Conservation (phyloP, 768 basidiomycete genomes). For the Leccinum arenicola region DNA sequence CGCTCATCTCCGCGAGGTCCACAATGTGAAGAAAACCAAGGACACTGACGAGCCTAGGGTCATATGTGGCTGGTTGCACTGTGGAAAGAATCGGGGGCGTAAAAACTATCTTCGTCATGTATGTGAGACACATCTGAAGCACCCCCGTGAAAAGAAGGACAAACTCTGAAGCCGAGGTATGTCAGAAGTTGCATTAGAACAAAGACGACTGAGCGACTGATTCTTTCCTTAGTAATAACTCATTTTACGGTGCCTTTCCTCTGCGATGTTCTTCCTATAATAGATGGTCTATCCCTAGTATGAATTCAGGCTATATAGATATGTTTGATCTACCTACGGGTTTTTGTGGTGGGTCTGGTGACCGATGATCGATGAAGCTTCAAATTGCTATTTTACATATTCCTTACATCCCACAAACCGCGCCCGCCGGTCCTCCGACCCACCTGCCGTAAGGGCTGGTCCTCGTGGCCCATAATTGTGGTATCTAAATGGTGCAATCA, state of each 20-base stretch:
- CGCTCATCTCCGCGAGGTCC: neutral
- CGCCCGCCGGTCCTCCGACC: too few species aligned
- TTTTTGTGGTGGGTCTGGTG: too few species aligned
- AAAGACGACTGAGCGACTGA: neutral
- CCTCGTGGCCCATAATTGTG: too few species aligned
- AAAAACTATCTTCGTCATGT: conserved; percentile 10
- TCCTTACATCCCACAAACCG: too few species aligned
- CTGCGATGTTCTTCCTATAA: neutral
- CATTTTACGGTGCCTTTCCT: neutral
- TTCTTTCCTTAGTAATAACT: neutral
- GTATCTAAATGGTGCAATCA: too few species aligned
- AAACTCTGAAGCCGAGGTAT: neutral
- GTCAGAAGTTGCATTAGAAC: neutral
- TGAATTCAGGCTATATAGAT: neutral
- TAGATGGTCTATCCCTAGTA: neutral
- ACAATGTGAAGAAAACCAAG: neutral
- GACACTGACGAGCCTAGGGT: fast-evolving
- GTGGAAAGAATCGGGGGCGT: fast-evolving
- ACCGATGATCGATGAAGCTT: too few species aligned
- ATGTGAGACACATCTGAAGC: neutral
- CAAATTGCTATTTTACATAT: too few species aligned
- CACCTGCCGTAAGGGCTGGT: too few species aligned
- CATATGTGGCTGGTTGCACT: neutral
- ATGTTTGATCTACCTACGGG: neutral
- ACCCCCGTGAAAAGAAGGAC: neutral